Conservation (phyloP, 257 asterid species). For the Lycium barbarum region DNA sequence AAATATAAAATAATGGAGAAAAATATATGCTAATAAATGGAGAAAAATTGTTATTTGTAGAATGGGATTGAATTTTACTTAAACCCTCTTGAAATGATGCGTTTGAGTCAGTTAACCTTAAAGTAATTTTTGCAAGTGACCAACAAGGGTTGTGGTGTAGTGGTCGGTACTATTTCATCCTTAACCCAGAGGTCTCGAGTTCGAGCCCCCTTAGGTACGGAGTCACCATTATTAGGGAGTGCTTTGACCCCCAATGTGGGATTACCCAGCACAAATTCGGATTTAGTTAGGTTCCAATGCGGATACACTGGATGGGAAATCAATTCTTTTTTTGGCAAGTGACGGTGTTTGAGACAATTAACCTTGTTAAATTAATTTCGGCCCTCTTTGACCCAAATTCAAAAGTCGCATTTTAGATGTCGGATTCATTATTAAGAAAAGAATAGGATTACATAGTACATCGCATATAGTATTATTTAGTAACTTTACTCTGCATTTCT, state of each 20-base stretch:
- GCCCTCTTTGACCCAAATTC: background rate
- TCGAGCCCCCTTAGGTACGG: no score
- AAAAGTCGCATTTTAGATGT: background rate
- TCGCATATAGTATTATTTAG: no score
- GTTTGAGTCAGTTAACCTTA: background rate
- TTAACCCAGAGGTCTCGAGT: no score
- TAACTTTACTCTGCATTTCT: no score
- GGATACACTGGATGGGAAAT: no score
- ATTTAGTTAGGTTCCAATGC: no score
- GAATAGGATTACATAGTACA: background rate
- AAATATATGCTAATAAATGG: background rate
- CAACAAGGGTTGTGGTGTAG: no score
- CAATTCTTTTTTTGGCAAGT: no score
- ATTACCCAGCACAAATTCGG: no score
- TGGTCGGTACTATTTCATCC: no score
- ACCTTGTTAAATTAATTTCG: background rate
- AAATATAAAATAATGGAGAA: background rate
- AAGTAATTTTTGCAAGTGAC: background rate
- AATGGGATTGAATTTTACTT: background rate
- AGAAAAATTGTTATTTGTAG: background rate
- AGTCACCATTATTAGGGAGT: no score
- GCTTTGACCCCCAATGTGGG: no score
- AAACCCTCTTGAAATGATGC: background rate
- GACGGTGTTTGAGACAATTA: background rate
- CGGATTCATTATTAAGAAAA: background rate